Evolutionary conservation across 2,329 filamentous ascomycete genomes (phyloP).

Genomic region (Coniochaeta sp.): DNA sequence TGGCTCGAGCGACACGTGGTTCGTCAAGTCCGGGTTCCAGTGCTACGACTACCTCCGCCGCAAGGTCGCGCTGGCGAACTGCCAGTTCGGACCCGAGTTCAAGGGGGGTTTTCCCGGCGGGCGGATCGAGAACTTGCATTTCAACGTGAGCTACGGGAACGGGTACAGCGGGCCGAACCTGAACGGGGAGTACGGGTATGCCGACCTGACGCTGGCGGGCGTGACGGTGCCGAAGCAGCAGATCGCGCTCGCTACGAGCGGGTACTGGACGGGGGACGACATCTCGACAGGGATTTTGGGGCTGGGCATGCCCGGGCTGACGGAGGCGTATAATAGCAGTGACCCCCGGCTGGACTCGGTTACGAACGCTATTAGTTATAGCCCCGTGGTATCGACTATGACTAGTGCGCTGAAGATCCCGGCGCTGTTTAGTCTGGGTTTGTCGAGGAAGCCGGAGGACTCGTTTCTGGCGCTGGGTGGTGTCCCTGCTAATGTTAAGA

Average conservation of each 20-base stretch:
- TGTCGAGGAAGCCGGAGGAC: conserved; percentile 22
- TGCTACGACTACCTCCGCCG: conserved; percentile 18
- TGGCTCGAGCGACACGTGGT: conserved; percentile 23
- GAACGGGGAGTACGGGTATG: conserved; percentile 22
- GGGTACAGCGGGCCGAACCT: conserved; percentile 17
- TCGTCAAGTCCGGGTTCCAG: conserved; percentile 17
- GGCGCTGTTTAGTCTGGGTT: conserved; percentile 22
- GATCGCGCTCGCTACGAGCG: conserved; percentile 21
- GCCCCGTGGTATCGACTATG: conserved; percentile 21
- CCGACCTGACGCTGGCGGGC: conserved; percentile 21
- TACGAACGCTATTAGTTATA: conserved; percentile 16
- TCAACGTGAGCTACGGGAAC: conserved; percentile 22
- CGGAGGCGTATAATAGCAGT: conserved; percentile 17
- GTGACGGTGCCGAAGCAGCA: conserved; percentile 22
- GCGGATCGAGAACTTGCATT: conserved; percentile 17
- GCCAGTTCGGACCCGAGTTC: conserved; percentile 21
- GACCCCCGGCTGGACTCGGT: conserved; percentile 6
- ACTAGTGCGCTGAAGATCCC: conserved; percentile 10
- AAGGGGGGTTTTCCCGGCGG: conserved; percentile 21
- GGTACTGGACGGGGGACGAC: conserved; percentile 21
- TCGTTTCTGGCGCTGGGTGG: conserved; percentile 25
- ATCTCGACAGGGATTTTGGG: conserved; percentile 25
- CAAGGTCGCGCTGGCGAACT: conserved; percentile 11
- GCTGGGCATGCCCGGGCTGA: conserved; percentile 22
- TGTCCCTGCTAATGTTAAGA: conserved; percentile 20